phyloP scores from a whole-genome alignment of 768 basidiomycete species.

The Mycena kentingensis region DNA sequence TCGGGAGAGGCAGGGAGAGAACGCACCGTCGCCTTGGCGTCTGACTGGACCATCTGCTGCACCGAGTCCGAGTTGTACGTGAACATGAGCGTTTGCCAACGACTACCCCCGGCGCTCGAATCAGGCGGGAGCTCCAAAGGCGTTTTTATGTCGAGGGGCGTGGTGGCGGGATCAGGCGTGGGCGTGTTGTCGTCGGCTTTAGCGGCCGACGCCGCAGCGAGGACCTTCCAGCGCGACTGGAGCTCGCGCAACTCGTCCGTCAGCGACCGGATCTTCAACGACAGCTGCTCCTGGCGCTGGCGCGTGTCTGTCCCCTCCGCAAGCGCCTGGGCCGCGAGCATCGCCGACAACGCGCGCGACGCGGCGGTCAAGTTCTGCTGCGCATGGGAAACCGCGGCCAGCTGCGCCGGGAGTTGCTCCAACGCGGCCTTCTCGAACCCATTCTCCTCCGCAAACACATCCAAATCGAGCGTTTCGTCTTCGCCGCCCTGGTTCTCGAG shows the following conservation, averaged over 20 bases:
- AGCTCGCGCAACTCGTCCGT: conserved; percentile 23
- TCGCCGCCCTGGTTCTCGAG: conserved; percentile 18
- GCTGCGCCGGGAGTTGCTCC: not conserved
- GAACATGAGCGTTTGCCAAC: conserved; percentile 27
- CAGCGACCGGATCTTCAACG: conserved; percentile 19
- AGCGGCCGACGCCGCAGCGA: conserved; percentile 11
- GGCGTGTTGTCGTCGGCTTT: not conserved
- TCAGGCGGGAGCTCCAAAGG: conserved; percentile 14
- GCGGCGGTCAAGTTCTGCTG: conserved; percentile 15
- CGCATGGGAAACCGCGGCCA: conserved; percentile 1
- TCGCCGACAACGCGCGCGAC: conserved; percentile 22
- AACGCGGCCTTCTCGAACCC: not conserved
- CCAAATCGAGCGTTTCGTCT: conserved; percentile 7
- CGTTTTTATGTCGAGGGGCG: not conserved
- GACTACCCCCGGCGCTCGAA: conserved; percentile 25
- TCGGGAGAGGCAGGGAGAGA: not conserved
- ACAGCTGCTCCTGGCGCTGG: conserved; percentile 21
- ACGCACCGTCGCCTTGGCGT: not conserved
- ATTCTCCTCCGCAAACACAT: conserved; percentile 8
- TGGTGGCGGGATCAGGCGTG: not conserved
- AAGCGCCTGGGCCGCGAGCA: conserved; percentile 21
- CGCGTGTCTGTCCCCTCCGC: conserved; percentile 25
- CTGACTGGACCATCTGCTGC: not conserved
- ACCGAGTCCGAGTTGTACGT: not conserved
- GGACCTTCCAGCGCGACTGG: conserved; percentile 18